Percentiles rank a stretch among this genome's conserved stretches.
phyloP scores from a whole-genome alignment of 2,329 filamentous ascomycete genomes.

The Aspergillus transmontanensis region DNA sequence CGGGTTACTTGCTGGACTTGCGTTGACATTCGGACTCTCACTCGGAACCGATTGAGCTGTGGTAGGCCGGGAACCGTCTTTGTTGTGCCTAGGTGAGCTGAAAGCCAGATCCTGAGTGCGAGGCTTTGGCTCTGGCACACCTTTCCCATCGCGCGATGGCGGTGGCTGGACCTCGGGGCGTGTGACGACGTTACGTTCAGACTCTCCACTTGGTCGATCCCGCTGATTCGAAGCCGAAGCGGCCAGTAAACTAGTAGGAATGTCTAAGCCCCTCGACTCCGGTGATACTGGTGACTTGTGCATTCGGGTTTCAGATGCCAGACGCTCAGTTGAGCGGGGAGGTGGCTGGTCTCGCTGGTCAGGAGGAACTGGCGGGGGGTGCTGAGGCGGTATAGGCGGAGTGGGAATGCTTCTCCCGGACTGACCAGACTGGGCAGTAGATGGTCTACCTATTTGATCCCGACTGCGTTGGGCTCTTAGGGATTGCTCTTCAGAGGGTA shows the following conservation, averaged over 20 bases:
- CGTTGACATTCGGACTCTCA: conserved; percentile 22
- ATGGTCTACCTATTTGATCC: conserved; percentile 42
- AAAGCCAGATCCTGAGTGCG: conserved; percentile 23
- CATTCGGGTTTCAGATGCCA: conserved; percentile 20
- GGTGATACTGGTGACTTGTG: conserved; percentile 17
- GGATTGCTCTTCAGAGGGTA: conserved; percentile 39
- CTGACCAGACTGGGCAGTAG: conserved; percentile 37
- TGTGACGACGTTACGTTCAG: conserved; percentile 22
- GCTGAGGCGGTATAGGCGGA: conserved; percentile 29
- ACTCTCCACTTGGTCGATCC: conserved; percentile 17
- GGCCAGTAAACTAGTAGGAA: conserved; percentile 18
- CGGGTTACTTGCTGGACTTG: conserved; percentile 29
- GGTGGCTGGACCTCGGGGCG: conserved; percentile 28
- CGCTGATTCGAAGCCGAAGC: conserved; percentile 12
- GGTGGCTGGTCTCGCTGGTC: conserved; percentile 28
- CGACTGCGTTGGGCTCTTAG: conserved; percentile 41
- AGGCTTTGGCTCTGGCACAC: conserved; percentile 20
- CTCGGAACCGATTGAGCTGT: conserved; percentile 31
- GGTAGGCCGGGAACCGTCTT: conserved; percentile 32
- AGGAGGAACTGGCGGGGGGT: conserved; percentile 26
- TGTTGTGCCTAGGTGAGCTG: conserved; percentile 23
- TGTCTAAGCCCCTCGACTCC: conserved; percentile 29
- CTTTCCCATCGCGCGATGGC: conserved; percentile 32
- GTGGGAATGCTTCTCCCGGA: conserved; percentile 39
- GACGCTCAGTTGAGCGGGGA: conserved; percentile 26